Percentiles rank a stretch among this genome's conserved stretches.
Conservation (phyloP, 495 filamentous ascomycete genomes). For the Cercophora newfieldiana region DNA sequence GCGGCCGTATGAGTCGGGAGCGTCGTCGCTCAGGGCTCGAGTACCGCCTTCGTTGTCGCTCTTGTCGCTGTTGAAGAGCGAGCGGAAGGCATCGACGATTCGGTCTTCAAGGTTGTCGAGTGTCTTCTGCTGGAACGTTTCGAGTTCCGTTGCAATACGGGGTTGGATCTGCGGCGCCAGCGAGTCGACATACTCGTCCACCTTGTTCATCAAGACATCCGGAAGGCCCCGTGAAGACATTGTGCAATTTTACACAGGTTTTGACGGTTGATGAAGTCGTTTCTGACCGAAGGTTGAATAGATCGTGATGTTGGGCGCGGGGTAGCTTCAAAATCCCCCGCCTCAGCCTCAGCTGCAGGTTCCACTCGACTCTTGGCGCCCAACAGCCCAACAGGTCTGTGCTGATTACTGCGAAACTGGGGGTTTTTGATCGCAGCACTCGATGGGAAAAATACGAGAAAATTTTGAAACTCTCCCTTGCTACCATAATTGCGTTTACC, state of each 20-base stretch:
- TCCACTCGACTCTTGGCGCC: background rate
- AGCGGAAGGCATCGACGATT: conserved; percentile 35
- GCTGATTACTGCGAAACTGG: too few species aligned
- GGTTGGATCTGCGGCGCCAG: conserved; percentile 40
- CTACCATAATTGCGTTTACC: too few species aligned
- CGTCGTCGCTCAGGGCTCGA: conserved; percentile 23
- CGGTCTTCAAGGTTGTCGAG: conserved; percentile 37
- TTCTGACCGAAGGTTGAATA: background rate
- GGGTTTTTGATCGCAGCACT: too few species aligned
- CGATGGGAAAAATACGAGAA: too few species aligned
- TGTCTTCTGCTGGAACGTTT: conserved; percentile 36
- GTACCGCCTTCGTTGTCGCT: background rate
- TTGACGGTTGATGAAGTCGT: background rate
- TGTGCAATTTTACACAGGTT: background rate
- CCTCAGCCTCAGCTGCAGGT: too few species aligned
- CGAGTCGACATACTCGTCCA: conserved; percentile 40
- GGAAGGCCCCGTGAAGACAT: conserved; percentile 29
- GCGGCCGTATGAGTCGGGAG: conserved; percentile 34
- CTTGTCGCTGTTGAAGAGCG: conserved; percentile 32
- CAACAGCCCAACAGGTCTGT: background rate
- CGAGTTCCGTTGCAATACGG: conserved; percentile 36
- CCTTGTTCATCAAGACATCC: conserved; percentile 34
- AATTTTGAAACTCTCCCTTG: too few species aligned
- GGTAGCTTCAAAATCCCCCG: too few species aligned
- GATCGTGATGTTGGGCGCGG: background rate